Base-by-base conservation (phyloP, 2,329 filamentous ascomycete species). In the Pyricularia sp. region DNA sequence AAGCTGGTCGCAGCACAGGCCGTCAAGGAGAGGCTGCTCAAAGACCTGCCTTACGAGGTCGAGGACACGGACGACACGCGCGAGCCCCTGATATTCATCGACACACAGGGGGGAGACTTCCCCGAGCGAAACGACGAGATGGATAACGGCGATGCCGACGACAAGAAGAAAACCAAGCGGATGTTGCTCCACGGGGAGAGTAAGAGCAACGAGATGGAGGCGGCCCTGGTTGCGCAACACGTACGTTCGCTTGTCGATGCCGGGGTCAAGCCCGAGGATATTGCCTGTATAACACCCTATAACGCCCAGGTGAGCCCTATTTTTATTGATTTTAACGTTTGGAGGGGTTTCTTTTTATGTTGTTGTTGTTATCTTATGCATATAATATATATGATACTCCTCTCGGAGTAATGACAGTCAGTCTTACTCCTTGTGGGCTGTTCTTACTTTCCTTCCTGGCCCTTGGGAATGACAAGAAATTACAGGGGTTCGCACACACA, bases 211-310 rank as follows among this genome's bases (percentile, higher is more conserved):
- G 89, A 92, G 71, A 89, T 91, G 82, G 93, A 99, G 76, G 93
- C 91, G 0, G 82, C 85, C 55, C 79, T 97, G 64, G 93, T 96
- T 7, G 85, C 82, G 67, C 80, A 85, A 71, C 93, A 99, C 73
- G 90, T 97, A 55, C 78, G 81, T 65, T 84, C 83, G 67, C 79
- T 99, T 55, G 83, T 96, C n/a, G 80, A 84, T 28, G 88, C 91
- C 0, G 94, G 94, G 0, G 84, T 99, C 33, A 86, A 82, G 19
- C 79, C 91, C 3, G 87, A 90, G 70, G 91, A 97, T 72, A 93
- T 99, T 70, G 94, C 93, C 0, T 88, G 97, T 13, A 87, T 99
- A 64, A 97, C 94, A 62, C 94, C 94, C 53, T 99, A 99, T 77
- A 97, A 97, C 77, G 94, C 91, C 16, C 94, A 94, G 82, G 87